Evolutionary conservation across 352 stramenopile species (phyloP), one percentile per base, ranked within the genome.

Genomic region (Pythium vanterpoolii): DNA sequence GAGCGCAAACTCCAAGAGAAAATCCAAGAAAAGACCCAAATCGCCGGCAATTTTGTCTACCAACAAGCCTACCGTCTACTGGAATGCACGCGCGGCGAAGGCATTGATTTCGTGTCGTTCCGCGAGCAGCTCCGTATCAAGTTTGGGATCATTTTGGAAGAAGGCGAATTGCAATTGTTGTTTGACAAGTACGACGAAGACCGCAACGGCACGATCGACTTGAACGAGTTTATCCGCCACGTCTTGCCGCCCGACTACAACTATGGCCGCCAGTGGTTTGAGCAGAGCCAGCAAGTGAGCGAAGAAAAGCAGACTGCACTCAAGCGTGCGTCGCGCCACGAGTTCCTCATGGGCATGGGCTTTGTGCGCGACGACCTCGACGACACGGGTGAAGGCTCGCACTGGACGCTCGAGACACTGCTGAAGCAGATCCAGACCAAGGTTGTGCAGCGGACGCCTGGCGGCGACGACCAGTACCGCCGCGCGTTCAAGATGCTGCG

Each of bases 121-220:
- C 71, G 71, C 10, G 79, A 91, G 60, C 79, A 90, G 52, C 72
- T 93, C 8, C 77, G 77, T 18, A 74, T 86, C 59, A 91, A 89
- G 47, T 89, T 93, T 60, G 81, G 79, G 13, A 89, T 93, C 56
- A 87, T 89, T 39, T 57, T 93, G 39, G 74, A 89, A 46, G 83
- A 91, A 44, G 56, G 30, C 30, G 83, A 93, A 69, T 69, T 92
- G 14, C 69, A 83, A 47, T 66, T 85, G 30, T 74, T 95, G 4
- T 95, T 95, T 57, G 78, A 90, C 68, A 91, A 90, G 70, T 93
- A 91, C 58, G 83, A 94, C 58, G 79, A 88, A 34, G 83, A 93
- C 52, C 65, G 67, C 18, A 89, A 93, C 42, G 86, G 84, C 53
- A 88, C 66, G 21, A 92, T 93, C 55, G 83, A 94, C 57, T 66